phyloP scores from a whole-genome alignment of 139 green algal species.

The Chlorella vulgaris region DNA sequence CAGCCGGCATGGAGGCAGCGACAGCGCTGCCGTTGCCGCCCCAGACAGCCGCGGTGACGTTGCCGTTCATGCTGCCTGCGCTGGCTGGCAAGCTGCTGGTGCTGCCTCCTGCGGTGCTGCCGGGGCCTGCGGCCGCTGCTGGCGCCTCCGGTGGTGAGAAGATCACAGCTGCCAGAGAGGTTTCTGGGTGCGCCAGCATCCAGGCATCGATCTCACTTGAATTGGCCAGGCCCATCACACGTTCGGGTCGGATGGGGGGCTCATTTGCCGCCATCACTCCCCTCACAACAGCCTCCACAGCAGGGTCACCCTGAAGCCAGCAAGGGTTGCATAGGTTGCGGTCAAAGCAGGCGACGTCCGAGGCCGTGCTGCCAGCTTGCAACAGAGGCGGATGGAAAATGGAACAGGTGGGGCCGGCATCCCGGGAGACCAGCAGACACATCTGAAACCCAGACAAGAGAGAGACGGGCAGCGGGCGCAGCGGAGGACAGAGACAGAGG shows the following conservation, averaged over 20 bases:
- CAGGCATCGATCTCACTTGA: slow-evolving; percentile 57
- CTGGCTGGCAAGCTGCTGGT: neutral
- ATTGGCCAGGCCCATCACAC: slow-evolving; percentile 33
- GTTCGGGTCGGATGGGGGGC: slow-evolving; percentile 32
- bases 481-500: too few species aligned
- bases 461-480: too few species aligned
- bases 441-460: too few species aligned
- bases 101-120: neutral
- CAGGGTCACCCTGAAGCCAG: slow-evolving; percentile 3
- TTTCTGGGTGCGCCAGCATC: slow-evolving; percentile 61
- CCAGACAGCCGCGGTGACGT: neutral
- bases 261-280: slow-evolving; percentile 34
- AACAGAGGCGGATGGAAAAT: too few species aligned
- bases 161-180: slow-evolving; percentile 47
- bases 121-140: neutral
- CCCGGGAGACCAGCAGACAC: too few species aligned
- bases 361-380: too few species aligned
- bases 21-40: neutral
- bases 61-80: neutral
- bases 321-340: neutral
- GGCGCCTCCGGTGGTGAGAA: slow-evolving; percentile 34
- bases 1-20: neutral
- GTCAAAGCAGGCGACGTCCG: neutral
- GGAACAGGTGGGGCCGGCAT: too few species aligned
- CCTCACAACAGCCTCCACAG: slow-evolving; percentile 40